Evolutionary conservation across 2,329 filamentous ascomycete genomes (phyloP).

Genomic region (Xylaria polymorpha): DNA sequence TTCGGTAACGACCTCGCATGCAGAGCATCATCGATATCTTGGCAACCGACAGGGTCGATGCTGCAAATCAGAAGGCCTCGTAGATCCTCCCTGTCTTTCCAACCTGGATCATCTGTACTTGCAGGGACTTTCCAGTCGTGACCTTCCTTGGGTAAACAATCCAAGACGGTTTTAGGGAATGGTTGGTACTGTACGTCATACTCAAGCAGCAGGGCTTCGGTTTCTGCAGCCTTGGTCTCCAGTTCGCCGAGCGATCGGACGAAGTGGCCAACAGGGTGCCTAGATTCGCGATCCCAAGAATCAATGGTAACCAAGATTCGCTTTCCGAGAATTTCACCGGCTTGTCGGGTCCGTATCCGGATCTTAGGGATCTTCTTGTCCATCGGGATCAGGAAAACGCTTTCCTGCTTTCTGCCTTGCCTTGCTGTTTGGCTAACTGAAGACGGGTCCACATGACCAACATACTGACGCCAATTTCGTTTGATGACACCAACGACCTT

Average conservation of each 20-base stretch:
- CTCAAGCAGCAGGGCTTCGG: slow-evolving; percentile 91
- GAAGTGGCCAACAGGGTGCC: slow-evolving; percentile 93
- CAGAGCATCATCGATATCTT: slow-evolving; percentile 97
- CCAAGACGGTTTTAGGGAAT: slow-evolving; percentile 93
- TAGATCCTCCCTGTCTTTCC: slow-evolving; percentile 86
- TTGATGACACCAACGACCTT: slow-evolving; percentile 92
- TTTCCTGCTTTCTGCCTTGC: slow-evolving; percentile 87
- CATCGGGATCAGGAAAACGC: slow-evolving; percentile 96
- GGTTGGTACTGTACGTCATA: slow-evolving; percentile 98
- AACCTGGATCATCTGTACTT: slow-evolving; percentile 83
- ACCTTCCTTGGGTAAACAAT: slow-evolving; percentile 90
- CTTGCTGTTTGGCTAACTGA: slow-evolving; percentile 79
- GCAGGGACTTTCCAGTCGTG: slow-evolving; percentile 93
- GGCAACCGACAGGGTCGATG: slow-evolving; percentile 94
- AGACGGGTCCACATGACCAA: slow-evolving; percentile 91
- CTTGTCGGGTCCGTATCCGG: slow-evolving; percentile 89
- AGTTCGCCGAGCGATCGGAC: slow-evolving; percentile 92
- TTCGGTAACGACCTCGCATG: slow-evolving; percentile 88
- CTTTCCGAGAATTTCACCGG: slow-evolving; percentile 88
- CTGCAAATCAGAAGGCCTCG: slow-evolving; percentile 91
- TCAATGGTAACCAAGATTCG: slow-evolving; percentile 94
- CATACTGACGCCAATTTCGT: slow-evolving; percentile 97
- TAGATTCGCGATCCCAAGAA: slow-evolving; percentile 91
- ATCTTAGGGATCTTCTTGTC: slow-evolving; percentile 98
- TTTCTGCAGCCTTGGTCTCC: slow-evolving; percentile 97